These are phyloP conservation scores for Malus asiatica DNA, from an alignment of 306 rosid species.

Conservation along the genomic window DNA sequence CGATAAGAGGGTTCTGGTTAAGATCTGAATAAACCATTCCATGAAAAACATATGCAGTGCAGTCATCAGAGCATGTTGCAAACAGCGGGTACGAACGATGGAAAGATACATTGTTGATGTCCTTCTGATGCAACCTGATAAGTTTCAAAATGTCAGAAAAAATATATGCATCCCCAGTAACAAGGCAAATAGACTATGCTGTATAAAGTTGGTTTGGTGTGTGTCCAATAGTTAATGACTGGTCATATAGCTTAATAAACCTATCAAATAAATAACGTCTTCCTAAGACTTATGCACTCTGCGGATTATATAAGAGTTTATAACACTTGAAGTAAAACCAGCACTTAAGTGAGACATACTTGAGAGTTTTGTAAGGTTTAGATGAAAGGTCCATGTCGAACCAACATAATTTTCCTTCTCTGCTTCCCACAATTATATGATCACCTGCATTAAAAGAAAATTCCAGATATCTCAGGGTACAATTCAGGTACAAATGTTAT, in stretches of 20 bases:
- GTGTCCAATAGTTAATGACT: not conserved
- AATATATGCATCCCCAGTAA: not conserved
- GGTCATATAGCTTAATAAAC: not conserved
- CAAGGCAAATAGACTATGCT: not conserved
- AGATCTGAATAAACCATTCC: conserved; percentile 95
- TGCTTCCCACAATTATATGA: conserved; percentile 90
- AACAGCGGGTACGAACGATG: conserved; percentile 77
- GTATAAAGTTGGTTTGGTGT: not conserved
- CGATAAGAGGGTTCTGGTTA: conserved; percentile 83
- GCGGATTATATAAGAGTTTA: not conserved
- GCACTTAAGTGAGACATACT: conserved; percentile 31
- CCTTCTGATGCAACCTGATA: conserved; percentile 86
- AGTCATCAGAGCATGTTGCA: conserved; percentile 88
- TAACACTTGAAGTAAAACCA: not conserved
- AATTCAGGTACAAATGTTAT: not conserved
- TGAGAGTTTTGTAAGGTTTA: conserved; percentile 60
- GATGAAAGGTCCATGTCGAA: conserved; percentile 98
- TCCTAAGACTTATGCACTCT: not conserved
- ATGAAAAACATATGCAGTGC: conserved; percentile 81
- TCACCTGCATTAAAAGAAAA: conserved; percentile 56
- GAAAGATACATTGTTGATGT: conserved; percentile 64
- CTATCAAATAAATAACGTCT: not conserved
- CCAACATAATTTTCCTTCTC: conserved; percentile 96
- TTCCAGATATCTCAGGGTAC: not conserved
- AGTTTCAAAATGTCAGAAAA: conserved; percentile 9